Conservation (phyloP, 2,329 filamentous ascomycete genomes). For the Epichloe baconii region DNA sequence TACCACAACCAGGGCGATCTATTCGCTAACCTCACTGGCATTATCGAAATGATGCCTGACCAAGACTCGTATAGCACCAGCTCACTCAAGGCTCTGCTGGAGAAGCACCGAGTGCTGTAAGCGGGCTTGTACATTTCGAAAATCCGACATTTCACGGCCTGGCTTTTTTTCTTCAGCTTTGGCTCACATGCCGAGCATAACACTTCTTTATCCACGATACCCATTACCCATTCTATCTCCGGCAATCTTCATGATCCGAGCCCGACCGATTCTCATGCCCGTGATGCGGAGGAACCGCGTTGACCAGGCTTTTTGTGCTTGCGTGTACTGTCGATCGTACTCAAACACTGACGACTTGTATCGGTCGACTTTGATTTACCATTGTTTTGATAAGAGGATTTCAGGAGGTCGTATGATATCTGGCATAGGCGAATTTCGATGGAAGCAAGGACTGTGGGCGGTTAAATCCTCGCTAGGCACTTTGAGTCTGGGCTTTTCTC, state of each 20-base stretch:
- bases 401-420: too few relatives aligned
- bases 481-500: neutral
- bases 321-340: too few relatives aligned
- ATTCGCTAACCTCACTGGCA: constrained; percentile 77
- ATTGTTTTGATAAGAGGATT: too few relatives aligned
- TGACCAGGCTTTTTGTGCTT: too few relatives aligned
- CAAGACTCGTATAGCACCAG: constrained; percentile 45
- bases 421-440: too few relatives aligned
- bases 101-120: constrained; percentile 39
- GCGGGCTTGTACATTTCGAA: neutral
- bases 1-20: constrained; percentile 82
- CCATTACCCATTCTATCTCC: neutral
- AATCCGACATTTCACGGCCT: neutral
- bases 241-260: neutral
- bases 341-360: too few relatives aligned
- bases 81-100: constrained; percentile 38
- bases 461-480: too few relatives aligned
- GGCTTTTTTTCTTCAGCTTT: neutral
- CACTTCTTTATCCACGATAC: constrained; percentile 1
- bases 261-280: neutral
- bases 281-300: too few relatives aligned
- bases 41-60: constrained; percentile 74
- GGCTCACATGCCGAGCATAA: neutral
- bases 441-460: too few relatives aligned
- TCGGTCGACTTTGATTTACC: too few relatives aligned